Evolutionary conservation across 768 basidiomycete species (phyloP), one percentile per base, ranked within the genome.

Genomic region (Boletus sp.): DNA sequence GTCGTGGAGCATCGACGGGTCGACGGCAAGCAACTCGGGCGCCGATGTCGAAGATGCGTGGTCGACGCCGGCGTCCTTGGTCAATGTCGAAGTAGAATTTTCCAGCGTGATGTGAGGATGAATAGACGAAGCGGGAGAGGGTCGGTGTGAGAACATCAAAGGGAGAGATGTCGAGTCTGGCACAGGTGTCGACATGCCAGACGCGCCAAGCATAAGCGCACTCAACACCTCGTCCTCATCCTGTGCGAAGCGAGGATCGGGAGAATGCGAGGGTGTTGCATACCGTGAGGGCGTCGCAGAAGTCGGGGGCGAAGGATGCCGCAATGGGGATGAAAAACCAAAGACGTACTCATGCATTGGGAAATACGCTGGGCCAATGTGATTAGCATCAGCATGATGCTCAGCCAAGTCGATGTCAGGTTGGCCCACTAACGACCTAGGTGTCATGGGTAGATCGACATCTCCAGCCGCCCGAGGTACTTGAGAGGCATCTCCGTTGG

Each of bases 201-300:
- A 64, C 5, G n/a, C 24, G 5, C n/a, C 47, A 5, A 45, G 33
- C 45, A 67, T 24, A n/a, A 71, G 67, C 17, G 61, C 40, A 37
- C n/a, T 53, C 62, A 52, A 57, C 7, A 67, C 62, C 20, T 66
- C 69, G 9, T 60, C 58, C 39, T 71, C 66, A 12, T 67, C 69
- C 44, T 51, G 58, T n/a, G 42, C 24, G 1, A 30, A 58, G 17
- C 14, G 14, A 5, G 35, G 17, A 5, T 48, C 40, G 5, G 42
- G 15, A 28, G 57, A 53, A 18, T 57, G 60, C 6, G 58, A 35
- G 5, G 67, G 61, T 4, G 69, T 62, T 8, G 28, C 5, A 24
- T 61, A 41, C 18, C 50, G 54, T 29, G 57, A 52, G 29, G 45
- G n/a, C 15, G 37, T 12, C 36, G 49, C 24, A 3, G 54, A 49